These are phyloP conservation scores for Aspergillus carbonarius DNA, from an alignment of 2,329 filamentous ascomycete species.

Conservation along the genomic window DNA sequence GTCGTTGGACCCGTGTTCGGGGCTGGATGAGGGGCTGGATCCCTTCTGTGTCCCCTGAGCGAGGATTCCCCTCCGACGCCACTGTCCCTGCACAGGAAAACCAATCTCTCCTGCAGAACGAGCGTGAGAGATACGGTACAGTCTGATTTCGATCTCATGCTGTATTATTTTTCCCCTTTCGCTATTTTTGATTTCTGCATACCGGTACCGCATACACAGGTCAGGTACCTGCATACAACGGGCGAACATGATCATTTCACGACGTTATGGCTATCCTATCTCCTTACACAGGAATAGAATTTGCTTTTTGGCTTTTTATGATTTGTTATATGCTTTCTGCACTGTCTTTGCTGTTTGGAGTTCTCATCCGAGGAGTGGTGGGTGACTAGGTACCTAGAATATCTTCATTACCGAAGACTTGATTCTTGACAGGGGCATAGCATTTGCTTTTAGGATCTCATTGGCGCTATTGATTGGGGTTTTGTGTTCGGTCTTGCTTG, in stretches of 20 bases:
- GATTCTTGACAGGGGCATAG: not conserved
- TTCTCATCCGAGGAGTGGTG: not conserved
- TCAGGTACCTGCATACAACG: not conserved
- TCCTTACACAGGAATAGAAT: not conserved
- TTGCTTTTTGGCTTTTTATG: not conserved
- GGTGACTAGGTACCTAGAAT: not conserved
- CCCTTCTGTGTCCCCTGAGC: slow-evolving; percentile 48
- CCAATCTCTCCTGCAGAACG: slow-evolving; percentile 30
- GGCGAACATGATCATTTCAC: slow-evolving; percentile 4
- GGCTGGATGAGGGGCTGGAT: slow-evolving; percentile 69
- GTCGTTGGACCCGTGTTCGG: slow-evolving; percentile 57
- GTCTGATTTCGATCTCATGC: slow-evolving; percentile 24
- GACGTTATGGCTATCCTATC: not conserved
- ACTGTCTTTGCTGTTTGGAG: not conserved
- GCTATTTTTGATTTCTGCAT: not conserved
- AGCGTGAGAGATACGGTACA: slow-evolving; percentile 34
- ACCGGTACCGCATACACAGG: not conserved
- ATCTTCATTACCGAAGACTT: not conserved
- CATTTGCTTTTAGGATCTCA: not conserved
- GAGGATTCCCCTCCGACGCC: slow-evolving; percentile 16
- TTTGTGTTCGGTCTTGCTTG: not conserved
- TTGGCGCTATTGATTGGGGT: not conserved
- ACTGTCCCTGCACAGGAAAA: slow-evolving; percentile 23
- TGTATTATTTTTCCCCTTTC: not conserved
- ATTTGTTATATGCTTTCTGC: not conserved